phyloP scores from a whole-genome alignment of 116 monocot species.

The Cymodocea nodosa region DNA sequence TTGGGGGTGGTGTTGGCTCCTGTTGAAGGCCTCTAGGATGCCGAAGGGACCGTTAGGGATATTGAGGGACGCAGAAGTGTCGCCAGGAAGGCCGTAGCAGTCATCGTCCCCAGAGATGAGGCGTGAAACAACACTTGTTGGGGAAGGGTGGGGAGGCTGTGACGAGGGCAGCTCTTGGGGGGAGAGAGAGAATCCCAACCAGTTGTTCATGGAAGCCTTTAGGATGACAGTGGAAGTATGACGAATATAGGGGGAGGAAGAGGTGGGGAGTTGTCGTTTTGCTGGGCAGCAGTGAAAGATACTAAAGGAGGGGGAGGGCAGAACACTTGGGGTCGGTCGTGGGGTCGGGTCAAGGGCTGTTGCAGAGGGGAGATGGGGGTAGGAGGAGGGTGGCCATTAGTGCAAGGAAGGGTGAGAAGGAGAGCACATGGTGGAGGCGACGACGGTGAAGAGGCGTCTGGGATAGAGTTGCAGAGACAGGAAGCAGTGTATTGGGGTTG shows the following conservation, averaged over 20 bases:
- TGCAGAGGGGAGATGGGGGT: slow-evolving; percentile 5
- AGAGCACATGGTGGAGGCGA: slow-evolving; percentile 15
- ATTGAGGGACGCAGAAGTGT: slow-evolving; percentile 11
- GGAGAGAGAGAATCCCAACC: slow-evolving; percentile 79
- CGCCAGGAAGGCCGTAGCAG: slow-evolving; percentile 32
- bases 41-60: slow-evolving; percentile 39
- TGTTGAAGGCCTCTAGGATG: slow-evolving; percentile 42
- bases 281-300: slow-evolving; percentile 1
- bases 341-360: not conserved
- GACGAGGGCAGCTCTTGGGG: slow-evolving; percentile 38
- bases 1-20: slow-evolving; percentile 24
- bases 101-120: slow-evolving; percentile 32
- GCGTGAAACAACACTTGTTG: slow-evolving; percentile 4
- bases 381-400: not conserved
- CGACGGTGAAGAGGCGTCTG: slow-evolving; percentile 23
- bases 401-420: not conserved
- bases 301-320: no score
- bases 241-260: slow-evolving; percentile 9
- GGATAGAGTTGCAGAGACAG: slow-evolving; percentile 2
- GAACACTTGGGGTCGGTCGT: no score
- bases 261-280: slow-evolving; percentile 16
- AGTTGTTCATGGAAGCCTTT: slow-evolving; percentile 84
- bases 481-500: slow-evolving; percentile 2
- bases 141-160: slow-evolving; percentile 13
- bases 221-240: slow-evolving; percentile 6